Base-by-base conservation (phyloP, 164 flowering plant genomes). In the Magnolia changhungtana region DNA sequence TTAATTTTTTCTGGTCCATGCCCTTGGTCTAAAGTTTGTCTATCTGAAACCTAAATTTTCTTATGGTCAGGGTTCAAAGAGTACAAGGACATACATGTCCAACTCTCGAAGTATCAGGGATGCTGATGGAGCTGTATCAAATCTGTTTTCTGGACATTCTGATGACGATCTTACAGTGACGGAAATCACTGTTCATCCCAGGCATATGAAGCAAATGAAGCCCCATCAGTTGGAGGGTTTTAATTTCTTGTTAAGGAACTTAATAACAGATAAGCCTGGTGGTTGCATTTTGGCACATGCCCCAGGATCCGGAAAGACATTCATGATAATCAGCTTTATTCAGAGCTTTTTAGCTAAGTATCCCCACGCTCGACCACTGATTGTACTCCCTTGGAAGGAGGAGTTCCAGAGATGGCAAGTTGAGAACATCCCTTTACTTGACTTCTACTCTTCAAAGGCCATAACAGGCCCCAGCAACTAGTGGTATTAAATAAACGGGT, bases 231-330 rank as follows among this genome's bases (percentile, higher is more conserved):
- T 89, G 7, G 97, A 91, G 79, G 98, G 98, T 18, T 94, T 96
- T 79, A 89, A 90, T 76, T 96, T 96, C 82, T 87, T 96, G 64
- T 61, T 83, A 0, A 88, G 89, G 76, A 96, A 96, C 79, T 78
- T 96, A 73, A 77, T 94, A 45, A 67, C 88, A 8, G 95, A 92
- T 21, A 85, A 86, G 50, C 98, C 99, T 19, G 92, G 98, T 37
- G 98, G 98, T 50, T 92, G 98, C 75, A 91, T 96, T 75, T 66
- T 94, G 81, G 98, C 99, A 11, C 97, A 94, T 87, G 99, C 98
- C 71, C 99, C 98, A 7, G 99, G 97, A 24, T 96, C 99, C 50
- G 99, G 99, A 6, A 96, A 94, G 75, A 96, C 97, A 1, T 91
- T 96, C 73, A 89, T 96, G 97, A 87, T 96, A 0, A 92, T 94